Evolutionary conservation across 2,329 filamentous ascomycete species (phyloP).

Genomic region (Talaromyces sp.): DNA sequence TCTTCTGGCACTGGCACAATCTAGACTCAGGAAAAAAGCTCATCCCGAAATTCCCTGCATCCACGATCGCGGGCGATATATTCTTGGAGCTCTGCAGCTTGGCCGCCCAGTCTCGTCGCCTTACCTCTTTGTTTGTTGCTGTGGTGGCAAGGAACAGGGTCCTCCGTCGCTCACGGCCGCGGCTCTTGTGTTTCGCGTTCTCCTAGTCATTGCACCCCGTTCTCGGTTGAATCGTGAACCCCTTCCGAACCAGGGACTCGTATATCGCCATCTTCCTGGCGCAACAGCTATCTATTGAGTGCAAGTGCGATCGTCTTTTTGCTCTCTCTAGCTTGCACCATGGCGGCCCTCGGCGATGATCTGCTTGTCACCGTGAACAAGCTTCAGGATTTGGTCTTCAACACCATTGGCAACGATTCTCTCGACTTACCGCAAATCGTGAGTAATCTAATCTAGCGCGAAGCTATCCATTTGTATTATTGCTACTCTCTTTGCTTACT

Average conservation of each 20-base stretch:
- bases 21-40: not conserved
- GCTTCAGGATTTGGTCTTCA: slow-evolving; percentile 97
- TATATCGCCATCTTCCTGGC: not conserved
- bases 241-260: not conserved
- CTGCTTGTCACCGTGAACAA: slow-evolving; percentile 95
- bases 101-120: not conserved
- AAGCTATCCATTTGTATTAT: too few relatives aligned
- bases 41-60: not conserved
- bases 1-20: not conserved
- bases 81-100: not conserved
- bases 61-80: not conserved
- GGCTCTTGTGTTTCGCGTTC: not conserved
- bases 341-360: slow-evolving; percentile 95
- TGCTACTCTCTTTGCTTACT: slow-evolving; percentile 2
- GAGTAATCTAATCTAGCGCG: slow-evolving; percentile 35
- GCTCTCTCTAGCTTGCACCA: slow-evolving; percentile 38
- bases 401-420: slow-evolving; percentile 98
- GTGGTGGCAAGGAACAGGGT: not conserved
- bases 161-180: not conserved
- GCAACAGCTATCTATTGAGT: not conserved
- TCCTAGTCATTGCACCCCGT: not conserved
- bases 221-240: not conserved
- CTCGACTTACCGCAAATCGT: slow-evolving; percentile 97
- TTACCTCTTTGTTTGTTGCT: not conserved
- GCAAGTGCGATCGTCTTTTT: not conserved